phyloP scores from a whole-genome alignment of 805 yeast species.

The Helenozyma rhizophorensis region DNA sequence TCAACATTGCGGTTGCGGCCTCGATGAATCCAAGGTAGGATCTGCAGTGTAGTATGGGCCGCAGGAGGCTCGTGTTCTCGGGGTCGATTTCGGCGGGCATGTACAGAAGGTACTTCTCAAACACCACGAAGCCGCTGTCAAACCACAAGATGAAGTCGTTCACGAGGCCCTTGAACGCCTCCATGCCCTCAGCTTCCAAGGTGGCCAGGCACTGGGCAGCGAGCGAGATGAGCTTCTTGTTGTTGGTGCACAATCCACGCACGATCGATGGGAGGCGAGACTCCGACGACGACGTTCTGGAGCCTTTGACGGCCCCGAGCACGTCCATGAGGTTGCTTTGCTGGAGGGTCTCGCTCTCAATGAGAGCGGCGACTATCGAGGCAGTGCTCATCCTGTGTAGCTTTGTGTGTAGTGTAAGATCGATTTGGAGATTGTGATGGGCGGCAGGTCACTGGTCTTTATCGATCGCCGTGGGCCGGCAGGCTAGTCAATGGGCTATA shows the following conservation, averaged over 20 bases:
- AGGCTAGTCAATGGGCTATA: too few species aligned
- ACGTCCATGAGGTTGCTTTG: slow-evolving; percentile 33
- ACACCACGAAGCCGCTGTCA: slow-evolving; percentile 30
- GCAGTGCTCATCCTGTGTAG: background rate
- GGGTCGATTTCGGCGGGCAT: slow-evolving; percentile 12
- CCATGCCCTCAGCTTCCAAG: slow-evolving; percentile 11
- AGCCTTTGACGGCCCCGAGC: slow-evolving; percentile 30
- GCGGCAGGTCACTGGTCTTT: too few species aligned
- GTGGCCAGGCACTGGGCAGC: slow-evolving; percentile 15
- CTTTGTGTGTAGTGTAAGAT: too few species aligned
- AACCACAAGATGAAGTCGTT: slow-evolving; percentile 38
- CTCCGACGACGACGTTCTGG: slow-evolving; percentile 17
- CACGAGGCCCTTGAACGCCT: slow-evolving; percentile 30
- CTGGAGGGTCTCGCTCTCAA: slow-evolving; percentile 24
- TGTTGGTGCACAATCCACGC: slow-evolving; percentile 39
- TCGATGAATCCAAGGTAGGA: slow-evolving; percentile 28
- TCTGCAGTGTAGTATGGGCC: slow-evolving; percentile 29
- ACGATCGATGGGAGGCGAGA: slow-evolving; percentile 27
- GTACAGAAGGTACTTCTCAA: slow-evolving; percentile 26
- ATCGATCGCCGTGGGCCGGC: too few species aligned
- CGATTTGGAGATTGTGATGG: too few species aligned
- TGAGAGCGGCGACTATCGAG: slow-evolving; percentile 9
- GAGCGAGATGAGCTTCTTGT: slow-evolving; percentile 23
- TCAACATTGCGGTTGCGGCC: slow-evolving; percentile 16
- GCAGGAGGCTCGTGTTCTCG: slow-evolving; percentile 19